Evolutionary conservation across 768 basidiomycete species (phyloP), one percentile per base, ranked within the genome.

Genomic region (Vararia minispora): DNA sequence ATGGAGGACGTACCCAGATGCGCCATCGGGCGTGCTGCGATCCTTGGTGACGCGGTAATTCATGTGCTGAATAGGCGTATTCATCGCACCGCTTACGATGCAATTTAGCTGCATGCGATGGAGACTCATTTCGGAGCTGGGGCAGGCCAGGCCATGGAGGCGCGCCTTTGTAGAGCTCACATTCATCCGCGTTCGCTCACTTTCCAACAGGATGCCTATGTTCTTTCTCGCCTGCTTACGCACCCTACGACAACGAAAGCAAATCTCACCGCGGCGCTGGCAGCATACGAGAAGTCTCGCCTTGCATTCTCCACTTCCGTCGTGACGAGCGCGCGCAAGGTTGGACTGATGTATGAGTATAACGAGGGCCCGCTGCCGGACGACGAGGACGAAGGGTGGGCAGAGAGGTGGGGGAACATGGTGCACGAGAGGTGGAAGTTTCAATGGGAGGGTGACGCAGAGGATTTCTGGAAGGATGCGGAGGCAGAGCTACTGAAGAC

Each of bases 41-140:
- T 62, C 23, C 39, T 57, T 9, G 59, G 59, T 1, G 59, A 60
- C 40, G 57, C 58, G 9, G 51, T 52, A 24, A 12, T 41, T 37
- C 21, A 5, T 18, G 9, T 21, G 5, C 13, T 14, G 6, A 31
- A 28, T 17, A 11, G 14, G 21, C 4, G 17, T 39, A 20, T 18
- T 9, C 14, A n/a, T 7, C 10, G 33, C 37, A 9, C 3, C 29
- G 21, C 20, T 18, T 18, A 42, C 22, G 18, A 9, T 28, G 21
- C 24, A n/a, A 13, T 6, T 16, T 33, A 54, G 53, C 49, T 46
- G 11, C 55, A 57, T 32, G 55, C 52, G 9, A 57, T 53, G 52
- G 40, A 41, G 23, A 47, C 55, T 10, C 50, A 55, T 33, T 45
- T 52, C n/a, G 53, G 53, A 3, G 51, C 55, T 6, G 55, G 55